phyloP scores from a whole-genome alignment of 2,329 filamentous ascomycete species.

The Xylariaceae sp. region DNA sequence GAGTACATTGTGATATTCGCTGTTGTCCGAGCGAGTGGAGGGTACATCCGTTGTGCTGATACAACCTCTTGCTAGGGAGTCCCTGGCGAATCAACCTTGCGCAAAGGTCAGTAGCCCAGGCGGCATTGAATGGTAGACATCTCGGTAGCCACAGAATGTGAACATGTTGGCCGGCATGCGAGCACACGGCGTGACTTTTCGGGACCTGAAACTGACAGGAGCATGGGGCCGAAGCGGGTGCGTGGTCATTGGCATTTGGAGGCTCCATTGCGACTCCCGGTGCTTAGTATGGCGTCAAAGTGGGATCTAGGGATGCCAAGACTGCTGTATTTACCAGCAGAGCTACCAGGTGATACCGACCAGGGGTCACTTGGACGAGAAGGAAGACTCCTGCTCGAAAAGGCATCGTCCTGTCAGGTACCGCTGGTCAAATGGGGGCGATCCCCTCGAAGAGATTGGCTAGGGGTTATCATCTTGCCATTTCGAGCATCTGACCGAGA shows the following conservation, averaged over 20 bases:
- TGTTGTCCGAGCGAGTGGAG: too few species aligned
- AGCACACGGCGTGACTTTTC: constrained; percentile 1
- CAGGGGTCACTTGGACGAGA: constrained; percentile 9
- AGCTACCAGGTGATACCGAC: constrained; percentile 10
- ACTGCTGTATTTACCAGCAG: too few species aligned
- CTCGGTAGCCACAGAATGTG: too few species aligned
- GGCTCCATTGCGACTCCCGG: constrained; percentile 3
- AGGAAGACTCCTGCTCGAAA: constrained; percentile 26
- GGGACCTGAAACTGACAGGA: constrained; percentile 16
- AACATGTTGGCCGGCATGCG: too few species aligned
- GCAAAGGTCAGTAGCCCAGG: constrained; percentile 1
- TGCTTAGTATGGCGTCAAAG: constrained; percentile 5
- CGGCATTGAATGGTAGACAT: background rate
- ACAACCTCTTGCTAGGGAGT: background rate
- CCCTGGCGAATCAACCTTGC: constrained; percentile 7
- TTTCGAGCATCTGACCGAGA: too few species aligned
- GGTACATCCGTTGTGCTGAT: background rate
- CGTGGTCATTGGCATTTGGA: constrained; percentile 6
- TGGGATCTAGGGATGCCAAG: too few species aligned
- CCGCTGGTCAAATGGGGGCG: too few species aligned
- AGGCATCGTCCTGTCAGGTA: constrained; percentile 18
- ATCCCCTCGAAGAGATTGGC: constrained; percentile 18
- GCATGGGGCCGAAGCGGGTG: constrained; percentile 9
- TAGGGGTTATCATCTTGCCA: background rate
- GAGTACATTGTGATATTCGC: too few species aligned